These are phyloP conservation scores for Schizophyllum commune DNA, from an alignment of 1,284 basidiomycete genomes.

Conservation along the genomic window DNA sequence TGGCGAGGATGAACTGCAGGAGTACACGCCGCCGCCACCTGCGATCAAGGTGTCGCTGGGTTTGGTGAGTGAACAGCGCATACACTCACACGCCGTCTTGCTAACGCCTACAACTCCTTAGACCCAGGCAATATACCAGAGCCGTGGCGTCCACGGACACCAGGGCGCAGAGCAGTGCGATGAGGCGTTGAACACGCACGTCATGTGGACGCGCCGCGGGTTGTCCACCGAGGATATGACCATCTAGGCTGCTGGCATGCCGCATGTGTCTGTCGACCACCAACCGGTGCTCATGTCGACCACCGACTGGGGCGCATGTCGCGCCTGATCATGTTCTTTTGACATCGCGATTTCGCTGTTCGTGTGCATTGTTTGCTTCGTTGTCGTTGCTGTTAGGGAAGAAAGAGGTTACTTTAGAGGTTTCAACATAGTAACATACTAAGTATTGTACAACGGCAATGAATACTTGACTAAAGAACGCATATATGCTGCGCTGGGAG, in stretches of 20 bases:
- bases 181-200: not conserved
- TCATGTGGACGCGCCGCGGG: not conserved
- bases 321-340: no score
- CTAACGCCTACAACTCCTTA: not conserved
- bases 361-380: not conserved
- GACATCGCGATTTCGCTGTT: not conserved
- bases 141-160: not conserved
- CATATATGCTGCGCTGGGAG: no score
- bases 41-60: slow-evolving; percentile 70
- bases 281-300: no score
- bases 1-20: slow-evolving; percentile 32
- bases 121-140: not conserved
- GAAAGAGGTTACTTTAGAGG: not conserved
- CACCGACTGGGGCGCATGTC: no score
- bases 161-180: not conserved
- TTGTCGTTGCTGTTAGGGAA: not conserved
- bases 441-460: not conserved
- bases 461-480: not conserved
- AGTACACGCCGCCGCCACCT: slow-evolving; percentile 48
- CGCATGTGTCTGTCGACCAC: no score
- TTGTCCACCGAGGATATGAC: not conserved
- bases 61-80: slow-evolving; percentile 27
- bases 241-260: not conserved
- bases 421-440: not conserved
- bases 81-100: not conserved